These are phyloP conservation scores for Globisporangium megalacanthum DNA, from an alignment of 352 stramenopile genomes.

Conservation along the genomic window DNA sequence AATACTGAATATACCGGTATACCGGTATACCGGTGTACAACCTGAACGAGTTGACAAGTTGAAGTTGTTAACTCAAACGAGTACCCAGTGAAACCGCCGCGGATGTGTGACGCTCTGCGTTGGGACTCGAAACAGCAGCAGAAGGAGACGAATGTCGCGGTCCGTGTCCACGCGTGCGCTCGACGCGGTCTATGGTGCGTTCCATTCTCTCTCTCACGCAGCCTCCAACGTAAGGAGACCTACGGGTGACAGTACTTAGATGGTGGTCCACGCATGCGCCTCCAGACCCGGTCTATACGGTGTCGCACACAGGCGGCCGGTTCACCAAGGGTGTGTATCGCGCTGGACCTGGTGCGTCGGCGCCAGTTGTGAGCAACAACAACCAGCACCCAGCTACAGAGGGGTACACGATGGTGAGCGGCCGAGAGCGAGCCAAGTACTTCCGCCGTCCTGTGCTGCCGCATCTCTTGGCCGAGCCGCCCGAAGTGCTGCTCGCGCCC, in stretches of 20 bases:
- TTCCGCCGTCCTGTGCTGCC: constrained; percentile 87
- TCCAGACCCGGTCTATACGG: constrained; percentile 68
- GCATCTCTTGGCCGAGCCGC: constrained; percentile 79
- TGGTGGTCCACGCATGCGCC: not conserved
- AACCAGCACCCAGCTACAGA: constrained; percentile 5
- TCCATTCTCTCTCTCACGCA: not conserved
- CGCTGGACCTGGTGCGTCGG: constrained; percentile 15
- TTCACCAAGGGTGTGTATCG: constrained; percentile 63
- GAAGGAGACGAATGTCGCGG: constrained; percentile 35
- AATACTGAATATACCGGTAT: no score
- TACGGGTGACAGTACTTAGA: not conserved
- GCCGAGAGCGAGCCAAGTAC: constrained; percentile 83
- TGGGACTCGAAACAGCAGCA: no score
- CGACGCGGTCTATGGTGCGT: constrained; percentile 72
- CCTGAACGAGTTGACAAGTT: no score
- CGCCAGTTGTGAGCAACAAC: constrained; percentile 18
- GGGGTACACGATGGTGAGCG: constrained; percentile 51
- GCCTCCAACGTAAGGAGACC: no score
- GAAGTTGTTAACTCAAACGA: no score
- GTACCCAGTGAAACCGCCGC: no score
- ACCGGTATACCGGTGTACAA: no score
- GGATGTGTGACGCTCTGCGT: no score
- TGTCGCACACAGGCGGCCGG: constrained; percentile 55
- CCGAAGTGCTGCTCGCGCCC: constrained; percentile 84
- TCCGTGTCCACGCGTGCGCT: constrained; percentile 53